phyloP scores from a whole-genome alignment of 2,329 filamentous ascomycete species.

The Colletotrichum endophyticum region DNA sequence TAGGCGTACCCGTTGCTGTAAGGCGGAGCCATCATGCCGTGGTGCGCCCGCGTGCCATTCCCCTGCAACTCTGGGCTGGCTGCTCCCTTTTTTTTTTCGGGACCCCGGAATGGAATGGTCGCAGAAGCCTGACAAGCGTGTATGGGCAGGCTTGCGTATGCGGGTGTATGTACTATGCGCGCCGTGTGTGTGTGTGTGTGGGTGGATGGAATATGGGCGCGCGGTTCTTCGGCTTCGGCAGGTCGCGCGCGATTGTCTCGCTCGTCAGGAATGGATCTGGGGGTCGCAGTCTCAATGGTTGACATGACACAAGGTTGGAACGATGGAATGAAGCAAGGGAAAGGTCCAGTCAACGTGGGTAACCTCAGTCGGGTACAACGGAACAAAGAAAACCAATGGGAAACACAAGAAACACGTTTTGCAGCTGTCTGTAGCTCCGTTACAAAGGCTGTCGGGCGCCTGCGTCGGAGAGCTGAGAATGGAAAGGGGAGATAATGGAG shows the following conservation, averaged over 20 bases:
- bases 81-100: constrained; percentile 7
- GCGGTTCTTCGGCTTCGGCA: not conserved
- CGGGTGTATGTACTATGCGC: not conserved
- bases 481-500: not conserved
- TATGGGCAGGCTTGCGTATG: constrained; percentile 6
- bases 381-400: not conserved
- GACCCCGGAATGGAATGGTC: constrained; percentile 9
- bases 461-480: not conserved
- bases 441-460: not conserved
- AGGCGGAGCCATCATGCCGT: constrained; percentile 35
- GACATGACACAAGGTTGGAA: not conserved
- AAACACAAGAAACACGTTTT: not conserved
- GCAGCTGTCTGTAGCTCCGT: not conserved
- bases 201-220: not conserved
- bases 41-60: constrained; percentile 29
- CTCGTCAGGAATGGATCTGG: not conserved
- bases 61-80: constrained; percentile 4
- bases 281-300: not conserved
- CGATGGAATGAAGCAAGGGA: not conserved
- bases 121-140: not conserved
- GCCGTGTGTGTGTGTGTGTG: not conserved
- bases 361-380: not conserved
- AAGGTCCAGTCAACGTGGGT: not conserved
- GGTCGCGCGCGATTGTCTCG: constrained; percentile 7
- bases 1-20: constrained; percentile 36